Base-by-base conservation (phyloP, 129 eudicot species). In the Chrysanthemum seticuspe region DNA sequence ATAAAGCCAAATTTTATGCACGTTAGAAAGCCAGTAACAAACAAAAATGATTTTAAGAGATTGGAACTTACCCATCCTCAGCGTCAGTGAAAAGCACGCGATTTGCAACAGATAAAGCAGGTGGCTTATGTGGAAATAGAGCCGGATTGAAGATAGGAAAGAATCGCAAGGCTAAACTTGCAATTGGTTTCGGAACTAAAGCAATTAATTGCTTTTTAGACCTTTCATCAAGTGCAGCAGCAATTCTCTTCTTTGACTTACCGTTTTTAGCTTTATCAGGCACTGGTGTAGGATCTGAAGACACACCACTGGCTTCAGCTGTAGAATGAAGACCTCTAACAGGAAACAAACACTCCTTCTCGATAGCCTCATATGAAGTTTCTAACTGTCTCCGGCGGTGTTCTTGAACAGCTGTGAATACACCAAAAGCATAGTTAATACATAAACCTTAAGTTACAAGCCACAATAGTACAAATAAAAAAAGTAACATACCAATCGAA, bases 51-150 rank as follows among this genome's bases (percentile, higher is more conserved):
- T 48, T 67, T 27, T 48, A 65, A 63, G 67, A 25, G 68, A 34
- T 63, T 76, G 61, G 61, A 82, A 83, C 97, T 84, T 75, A 94
- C 99, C 83, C 92, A 83, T 94, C 99, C 74, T 94, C 99, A 11
- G 99, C 78, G 74, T 94, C 97, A 31, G 97, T 94, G 76, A 94
- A 94, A 75, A 94, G 96, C 78, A 88, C 87, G n/a, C 99, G 92
- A 72, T 85, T 90, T 15, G 87, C 94, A 71, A 83, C 84, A 70
- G 93, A 44, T 7, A 78, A 53, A 62, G 96, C 86, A 14, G 97
- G 96, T 61, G 97, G 97, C 88, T 90, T 86, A 74, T 87, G 99
- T 25, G 99, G 99, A 71, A 84, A 94, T 12, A 94, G 86, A 27
- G 91, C 87, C 44, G 99, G 97, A 82, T 94, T 94, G 64, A 94